phyloP scores from a whole-genome alignment of 2,329 filamentous ascomycete genomes.

The Atkinsonella hypoxylon region DNA sequence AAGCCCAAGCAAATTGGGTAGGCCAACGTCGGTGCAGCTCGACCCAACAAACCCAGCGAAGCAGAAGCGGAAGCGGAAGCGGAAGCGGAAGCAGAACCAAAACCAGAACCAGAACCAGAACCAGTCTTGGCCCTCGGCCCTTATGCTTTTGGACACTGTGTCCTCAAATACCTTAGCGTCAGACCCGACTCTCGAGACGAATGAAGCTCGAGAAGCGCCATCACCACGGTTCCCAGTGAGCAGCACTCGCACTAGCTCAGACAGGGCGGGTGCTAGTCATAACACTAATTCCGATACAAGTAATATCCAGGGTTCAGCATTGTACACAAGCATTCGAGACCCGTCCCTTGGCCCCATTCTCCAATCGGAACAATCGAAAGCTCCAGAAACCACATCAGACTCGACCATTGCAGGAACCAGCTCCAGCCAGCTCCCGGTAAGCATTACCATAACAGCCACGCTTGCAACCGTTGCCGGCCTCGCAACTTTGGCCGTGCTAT shows the following conservation, averaged over 20 bases:
- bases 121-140: not conserved
- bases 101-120: too few species aligned
- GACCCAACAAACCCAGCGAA: not conserved
- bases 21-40: not conserved
- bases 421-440: not conserved
- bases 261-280: not conserved
- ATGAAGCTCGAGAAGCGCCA: not conserved
- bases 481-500: not conserved
- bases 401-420: not conserved
- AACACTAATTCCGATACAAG: not conserved
- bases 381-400: not conserved
- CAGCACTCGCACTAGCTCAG: not conserved
- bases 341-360: not conserved
- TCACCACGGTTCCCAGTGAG: not conserved
- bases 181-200: not conserved
- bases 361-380: not conserved
- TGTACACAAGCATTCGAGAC: conserved; percentile 2
- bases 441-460: not conserved
- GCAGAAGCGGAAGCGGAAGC: not conserved
- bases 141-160: not conserved
- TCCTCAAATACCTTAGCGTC: not conserved
- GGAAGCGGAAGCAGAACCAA: too few species aligned
- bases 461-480: conserved; percentile 1
- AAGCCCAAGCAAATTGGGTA: not conserved
- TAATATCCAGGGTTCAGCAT: not conserved